phyloP scores from a whole-genome alignment of 1,284 basidiomycete genomes.

The Cryptococcus neoformans region DNA sequence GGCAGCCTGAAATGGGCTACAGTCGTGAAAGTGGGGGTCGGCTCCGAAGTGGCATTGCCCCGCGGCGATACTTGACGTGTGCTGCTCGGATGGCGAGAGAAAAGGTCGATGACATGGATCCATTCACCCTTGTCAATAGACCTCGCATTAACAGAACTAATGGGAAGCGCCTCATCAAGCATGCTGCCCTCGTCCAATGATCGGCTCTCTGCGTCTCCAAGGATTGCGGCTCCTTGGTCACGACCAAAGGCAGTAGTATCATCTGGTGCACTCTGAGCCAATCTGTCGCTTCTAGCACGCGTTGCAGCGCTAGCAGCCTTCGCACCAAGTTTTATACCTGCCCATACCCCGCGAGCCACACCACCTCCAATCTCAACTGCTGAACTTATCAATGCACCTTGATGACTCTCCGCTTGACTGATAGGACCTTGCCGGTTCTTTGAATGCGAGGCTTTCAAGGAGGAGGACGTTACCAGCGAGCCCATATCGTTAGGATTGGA shows the following conservation, averaged over 20 bases:
- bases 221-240: slow-evolving; percentile 14
- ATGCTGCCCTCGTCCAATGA: slow-evolving; percentile 20
- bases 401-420: slow-evolving; percentile 1
- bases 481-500: slow-evolving; percentile 34
- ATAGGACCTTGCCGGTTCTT: not conserved
- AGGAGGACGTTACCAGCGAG: slow-evolving; percentile 25
- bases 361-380: slow-evolving; percentile 44
- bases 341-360: slow-evolving; percentile 45
- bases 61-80: too few species aligned
- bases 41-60: too few species aligned
- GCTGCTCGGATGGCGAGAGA: slow-evolving; percentile 1
- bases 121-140: slow-evolving; percentile 19
- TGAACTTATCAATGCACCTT: slow-evolving; percentile 30
- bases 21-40: slow-evolving; percentile 3
- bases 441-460: slow-evolving; percentile 2
- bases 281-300: slow-evolving; percentile 18
- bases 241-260: slow-evolving; percentile 19
- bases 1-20: slow-evolving; percentile 44
- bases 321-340: slow-evolving; percentile 43
- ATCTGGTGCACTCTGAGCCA: slow-evolving; percentile 37
- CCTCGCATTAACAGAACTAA: not conserved
- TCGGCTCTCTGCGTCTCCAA: slow-evolving; percentile 6
- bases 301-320: slow-evolving; percentile 31
- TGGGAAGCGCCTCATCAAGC: not conserved
- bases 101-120: slow-evolving; percentile 44